Conservation (phyloP, 2,329 filamentous ascomycete species). For the Penicillium carneum region DNA sequence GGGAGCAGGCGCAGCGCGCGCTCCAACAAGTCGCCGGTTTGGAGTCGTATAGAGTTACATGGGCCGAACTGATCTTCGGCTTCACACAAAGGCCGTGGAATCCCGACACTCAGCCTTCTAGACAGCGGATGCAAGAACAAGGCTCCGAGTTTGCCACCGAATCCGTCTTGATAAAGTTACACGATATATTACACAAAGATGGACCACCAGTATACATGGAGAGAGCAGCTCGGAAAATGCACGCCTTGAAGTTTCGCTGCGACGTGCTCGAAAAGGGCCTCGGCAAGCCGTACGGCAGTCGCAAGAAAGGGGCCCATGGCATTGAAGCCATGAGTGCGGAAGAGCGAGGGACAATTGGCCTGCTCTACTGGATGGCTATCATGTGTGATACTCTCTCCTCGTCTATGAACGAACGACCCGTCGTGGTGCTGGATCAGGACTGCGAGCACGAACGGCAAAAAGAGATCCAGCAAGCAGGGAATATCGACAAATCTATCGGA, state of each 20-base stretch:
- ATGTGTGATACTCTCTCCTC: constrained; percentile 7
- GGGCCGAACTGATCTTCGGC: background rate
- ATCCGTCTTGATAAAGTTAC: background rate
- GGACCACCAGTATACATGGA: background rate
- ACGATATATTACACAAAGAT: background rate
- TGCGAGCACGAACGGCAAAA: background rate
- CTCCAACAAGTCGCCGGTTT: constrained; percentile 1
- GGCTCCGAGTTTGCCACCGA: background rate
- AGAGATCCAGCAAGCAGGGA: background rate
- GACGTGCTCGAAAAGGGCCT: background rate
- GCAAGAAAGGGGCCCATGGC: background rate
- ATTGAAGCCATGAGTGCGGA: background rate
- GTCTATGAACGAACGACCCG: constrained; percentile 1
- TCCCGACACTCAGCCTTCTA: no score
- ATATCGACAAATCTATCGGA: background rate
- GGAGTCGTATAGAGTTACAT: background rate
- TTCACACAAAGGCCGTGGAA: background rate
- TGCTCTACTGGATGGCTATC: constrained; percentile 1
- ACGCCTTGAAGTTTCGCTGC: background rate
- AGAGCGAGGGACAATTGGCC: background rate
- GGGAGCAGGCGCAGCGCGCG: background rate
- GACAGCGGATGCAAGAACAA: background rate
- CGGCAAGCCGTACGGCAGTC: background rate
- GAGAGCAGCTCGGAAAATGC: background rate
- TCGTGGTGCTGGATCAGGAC: constrained; percentile 3